Base-by-base conservation (phyloP, 495 filamentous ascomycete genomes). In the Pyrenula aspistea region DNA sequence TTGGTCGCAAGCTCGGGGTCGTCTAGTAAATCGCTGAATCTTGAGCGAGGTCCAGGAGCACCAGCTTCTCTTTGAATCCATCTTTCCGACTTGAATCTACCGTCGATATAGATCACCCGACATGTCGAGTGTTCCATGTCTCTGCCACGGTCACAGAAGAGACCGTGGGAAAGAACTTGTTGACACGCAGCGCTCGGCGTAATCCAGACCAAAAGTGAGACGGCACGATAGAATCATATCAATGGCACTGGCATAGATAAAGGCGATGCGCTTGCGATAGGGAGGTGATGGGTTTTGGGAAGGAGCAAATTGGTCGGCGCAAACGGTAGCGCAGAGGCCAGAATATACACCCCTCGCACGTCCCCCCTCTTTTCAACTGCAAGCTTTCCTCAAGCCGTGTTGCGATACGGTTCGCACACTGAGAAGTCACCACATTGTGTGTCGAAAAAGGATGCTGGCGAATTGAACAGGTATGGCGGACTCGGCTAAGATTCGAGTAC, bases 81-180 rank as follows among this genome's bases (percentile, higher is more conserved):
- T 64, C 83, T 75, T 59, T 89, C 84, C 60, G 82, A 74, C 58
- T 71, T 73, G 55, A 87, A 80, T 54, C 82, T 80, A 65, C 84
- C 84, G 71, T 93, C 87, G 58, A 93, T 87, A 67, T 91, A 93
- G 60, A 93, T 84, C 58, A 88, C 83, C 72, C 87, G 84, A 72
- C 85, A 91, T 59, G 81, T 73, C 62, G 81, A 76, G 69, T 76
- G 74, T 69, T 88, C 86, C 84, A 88, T 86, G 31, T 42, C 31
- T 42, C 15, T 8, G 31, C 31, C 15, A 4, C 31, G 31, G 31
- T 42, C 31, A 42, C 31, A 4, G 31, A 42, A 15, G 15, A 42
- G 31, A 15, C 31, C 8, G 31, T 8, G 8, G 31, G 15, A 8
- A 4, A 15, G 31, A 8, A 42, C 31, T 42, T 15, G 31, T 15